These are phyloP conservation scores for Hypoxylon sp. DNA, from an alignment of 2,329 filamentous ascomycete species.

Conservation along the genomic window DNA sequence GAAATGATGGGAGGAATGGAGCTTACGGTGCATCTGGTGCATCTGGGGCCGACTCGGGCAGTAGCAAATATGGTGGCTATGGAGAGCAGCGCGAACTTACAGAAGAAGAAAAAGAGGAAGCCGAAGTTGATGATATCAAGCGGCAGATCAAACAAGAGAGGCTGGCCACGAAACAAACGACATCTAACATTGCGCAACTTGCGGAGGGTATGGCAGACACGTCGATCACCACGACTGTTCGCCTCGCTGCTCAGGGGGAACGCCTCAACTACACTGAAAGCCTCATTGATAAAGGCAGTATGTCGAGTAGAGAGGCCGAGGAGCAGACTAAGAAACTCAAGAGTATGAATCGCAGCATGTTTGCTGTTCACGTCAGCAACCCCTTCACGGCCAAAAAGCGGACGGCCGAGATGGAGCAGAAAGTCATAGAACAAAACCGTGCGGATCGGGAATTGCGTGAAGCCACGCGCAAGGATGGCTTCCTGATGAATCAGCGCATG, in stretches of 20 bases:
- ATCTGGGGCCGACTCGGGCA: constrained; percentile 37
- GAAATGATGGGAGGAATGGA: constrained; percentile 30
- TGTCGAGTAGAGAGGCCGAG: constrained; percentile 71
- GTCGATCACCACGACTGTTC: too few relatives aligned
- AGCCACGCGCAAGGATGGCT: constrained; percentile 68
- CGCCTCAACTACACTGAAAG: constrained; percentile 84
- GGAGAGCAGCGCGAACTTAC: constrained; percentile 83
- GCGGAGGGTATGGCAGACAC: constrained; percentile 77
- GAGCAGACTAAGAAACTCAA: constrained; percentile 87
- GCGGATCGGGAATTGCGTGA: constrained; percentile 75
- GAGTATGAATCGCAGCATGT: constrained; percentile 90
- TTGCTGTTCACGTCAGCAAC: constrained; percentile 82
- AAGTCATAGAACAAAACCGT: constrained; percentile 77
- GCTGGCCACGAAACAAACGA: constrained; percentile 75
- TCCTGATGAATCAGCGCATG: constrained; percentile 66
- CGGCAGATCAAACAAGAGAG: constrained; percentile 82
- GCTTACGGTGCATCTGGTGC: constrained; percentile 34
- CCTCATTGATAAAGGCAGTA: constrained; percentile 82
- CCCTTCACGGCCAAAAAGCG: constrained; percentile 80
- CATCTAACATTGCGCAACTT: constrained; percentile 76
- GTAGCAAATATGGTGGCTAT: constrained; percentile 64
- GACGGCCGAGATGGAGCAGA: constrained; percentile 73
- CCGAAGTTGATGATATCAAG: constrained; percentile 79
- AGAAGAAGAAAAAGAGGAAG: constrained; percentile 80
- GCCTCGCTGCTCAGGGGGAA: constrained; percentile 83